These are phyloP conservation scores for Candida caryicola DNA, from an alignment of 805 yeast genomes.

Conservation along the genomic window DNA sequence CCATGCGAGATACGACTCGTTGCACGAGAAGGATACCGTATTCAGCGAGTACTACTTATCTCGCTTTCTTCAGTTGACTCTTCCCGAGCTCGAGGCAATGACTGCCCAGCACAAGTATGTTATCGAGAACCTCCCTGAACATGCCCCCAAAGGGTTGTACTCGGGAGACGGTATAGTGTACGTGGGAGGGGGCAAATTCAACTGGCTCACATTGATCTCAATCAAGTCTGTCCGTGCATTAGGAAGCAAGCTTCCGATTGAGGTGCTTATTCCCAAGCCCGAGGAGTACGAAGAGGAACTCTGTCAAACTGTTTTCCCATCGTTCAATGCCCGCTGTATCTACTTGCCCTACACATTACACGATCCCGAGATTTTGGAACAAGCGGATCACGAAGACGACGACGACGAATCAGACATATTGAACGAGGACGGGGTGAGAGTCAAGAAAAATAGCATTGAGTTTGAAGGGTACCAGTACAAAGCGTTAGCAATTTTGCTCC, in stretches of 20 bases:
- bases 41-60: constrained; percentile 54
- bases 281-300: constrained; percentile 70
- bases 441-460: constrained; percentile 30
- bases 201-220: constrained; percentile 67
- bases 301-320: constrained; percentile 38
- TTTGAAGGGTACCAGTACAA: constrained; percentile 45
- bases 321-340: constrained; percentile 38
- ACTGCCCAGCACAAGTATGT: constrained; percentile 46
- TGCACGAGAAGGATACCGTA: constrained; percentile 23
- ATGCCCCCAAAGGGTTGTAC: constrained; percentile 35
- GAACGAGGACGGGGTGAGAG: constrained; percentile 18
- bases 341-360: constrained; percentile 32
- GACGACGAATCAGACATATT: constrained; percentile 6
- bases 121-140: constrained; percentile 43
- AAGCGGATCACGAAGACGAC: neutral
- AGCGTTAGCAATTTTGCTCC: constrained; percentile 38
- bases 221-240: constrained; percentile 61
- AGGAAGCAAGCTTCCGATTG: constrained; percentile 74
- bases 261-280: constrained; percentile 70
- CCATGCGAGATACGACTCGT: constrained; percentile 49
- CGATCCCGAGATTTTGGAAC: constrained; percentile 1
- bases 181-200: constrained; percentile 79
- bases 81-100: constrained; percentile 44
- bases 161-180: constrained; percentile 57
- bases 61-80: constrained; percentile 45